phyloP scores from a whole-genome alignment of 345 rosid genomes.

The Camelina laxa region DNA sequence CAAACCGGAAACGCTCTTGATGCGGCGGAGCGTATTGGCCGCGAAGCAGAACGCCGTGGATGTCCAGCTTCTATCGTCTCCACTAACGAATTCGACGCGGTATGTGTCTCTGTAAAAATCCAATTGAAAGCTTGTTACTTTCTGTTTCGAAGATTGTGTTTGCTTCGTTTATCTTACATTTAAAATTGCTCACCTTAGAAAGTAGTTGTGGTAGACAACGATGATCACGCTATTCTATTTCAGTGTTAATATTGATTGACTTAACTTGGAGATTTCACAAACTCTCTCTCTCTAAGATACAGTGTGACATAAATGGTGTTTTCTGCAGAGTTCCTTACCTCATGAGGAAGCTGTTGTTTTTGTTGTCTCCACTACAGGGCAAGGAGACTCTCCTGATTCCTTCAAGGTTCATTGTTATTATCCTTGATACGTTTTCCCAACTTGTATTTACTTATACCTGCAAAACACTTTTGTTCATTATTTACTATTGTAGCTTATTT shows the following conservation, averaged over 20 bases:
- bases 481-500: slow-evolving; percentile 6
- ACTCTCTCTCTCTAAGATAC: no score
- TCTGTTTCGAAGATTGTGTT: background rate
- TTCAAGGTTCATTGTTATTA: slow-evolving; percentile 58
- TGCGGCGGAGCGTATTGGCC: slow-evolving; percentile 79
- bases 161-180: background rate
- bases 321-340: slow-evolving; percentile 65
- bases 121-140: slow-evolving; percentile 21
- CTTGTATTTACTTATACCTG: background rate
- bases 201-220: background rate
- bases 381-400: slow-evolving; percentile 92
- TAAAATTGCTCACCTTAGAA: background rate
- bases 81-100: slow-evolving; percentile 66
- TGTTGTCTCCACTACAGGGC: slow-evolving; percentile 94
- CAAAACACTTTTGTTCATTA: background rate
- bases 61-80: slow-evolving; percentile 59
- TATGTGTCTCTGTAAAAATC: slow-evolving; percentile 31
- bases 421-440: background rate
- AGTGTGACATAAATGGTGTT: no score
- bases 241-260: no score
- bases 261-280: background rate
- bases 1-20: slow-evolving; percentile 90
- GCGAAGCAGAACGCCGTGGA: slow-evolving; percentile 80
- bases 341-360: slow-evolving; percentile 63
- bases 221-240: background rate